phyloP scores from a whole-genome alignment of 345 rosid species.

The Raphanus sativus region DNA sequence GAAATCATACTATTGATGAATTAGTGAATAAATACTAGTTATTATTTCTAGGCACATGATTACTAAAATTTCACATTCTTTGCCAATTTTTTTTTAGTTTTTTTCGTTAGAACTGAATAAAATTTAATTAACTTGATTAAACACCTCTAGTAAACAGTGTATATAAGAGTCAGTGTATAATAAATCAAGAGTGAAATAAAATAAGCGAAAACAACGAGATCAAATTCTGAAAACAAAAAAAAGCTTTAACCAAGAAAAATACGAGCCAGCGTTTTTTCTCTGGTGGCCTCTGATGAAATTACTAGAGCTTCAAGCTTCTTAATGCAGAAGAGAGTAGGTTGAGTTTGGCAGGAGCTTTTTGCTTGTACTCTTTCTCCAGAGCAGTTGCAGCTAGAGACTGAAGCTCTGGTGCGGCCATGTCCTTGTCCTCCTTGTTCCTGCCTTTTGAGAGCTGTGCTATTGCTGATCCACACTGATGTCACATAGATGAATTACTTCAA shows the following conservation, averaged over 20 bases:
- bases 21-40: too few relatives aligned
- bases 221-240: background rate
- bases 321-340: constrained; percentile 60
- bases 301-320: constrained; percentile 59
- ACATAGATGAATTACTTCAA: background rate
- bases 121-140: background rate
- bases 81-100: too few relatives aligned
- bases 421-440: constrained; percentile 79
- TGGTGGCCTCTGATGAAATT: background rate
- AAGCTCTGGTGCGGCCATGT: constrained; percentile 57
- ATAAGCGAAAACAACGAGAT: background rate
- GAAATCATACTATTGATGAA: too few relatives aligned
- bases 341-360: constrained; percentile 69
- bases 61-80: too few relatives aligned
- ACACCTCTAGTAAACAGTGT: background rate
- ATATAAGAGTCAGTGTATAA: background rate
- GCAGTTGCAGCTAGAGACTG: constrained; percentile 67
- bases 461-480: constrained; percentile 53
- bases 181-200: background rate
- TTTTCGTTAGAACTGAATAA: too few relatives aligned
- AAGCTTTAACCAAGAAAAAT: background rate
- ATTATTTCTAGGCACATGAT: too few relatives aligned
- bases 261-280: background rate
- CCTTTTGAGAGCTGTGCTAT: constrained; percentile 77
- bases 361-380: constrained; percentile 85